Evolutionary conservation across 768 basidiomycete species (phyloP).

Genomic region (Boletus edulis): DNA sequence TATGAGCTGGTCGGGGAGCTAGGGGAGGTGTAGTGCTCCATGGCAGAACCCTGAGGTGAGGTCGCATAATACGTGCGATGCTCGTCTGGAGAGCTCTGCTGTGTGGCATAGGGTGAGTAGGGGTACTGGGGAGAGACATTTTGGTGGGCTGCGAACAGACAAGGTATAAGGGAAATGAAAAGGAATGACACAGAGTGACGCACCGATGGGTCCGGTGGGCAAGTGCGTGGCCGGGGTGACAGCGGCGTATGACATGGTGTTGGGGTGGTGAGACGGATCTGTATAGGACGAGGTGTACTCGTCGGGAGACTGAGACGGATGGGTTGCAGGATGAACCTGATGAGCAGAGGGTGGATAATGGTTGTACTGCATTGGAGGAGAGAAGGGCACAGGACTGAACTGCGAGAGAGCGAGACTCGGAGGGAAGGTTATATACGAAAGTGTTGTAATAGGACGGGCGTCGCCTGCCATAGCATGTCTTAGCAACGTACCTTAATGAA

Average conservation of each 20-base stretch:
- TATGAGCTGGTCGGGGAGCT: conserved; percentile 21
- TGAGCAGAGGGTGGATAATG: conserved; percentile 21
- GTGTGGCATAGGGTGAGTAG: conserved; percentile 22
- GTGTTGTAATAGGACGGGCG: conserved; percentile 33
- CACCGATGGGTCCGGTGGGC: conserved; percentile 27
- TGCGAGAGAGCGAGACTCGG: conserved; percentile 10
- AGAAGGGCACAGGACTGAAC: conserved; percentile 3
- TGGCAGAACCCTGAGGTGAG: conserved; percentile 12
- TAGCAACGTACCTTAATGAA: conserved; percentile 40
- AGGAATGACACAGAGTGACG: conserved; percentile 13
- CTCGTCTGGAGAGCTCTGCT: conserved; percentile 15
- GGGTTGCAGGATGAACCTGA: conserved; percentile 17
- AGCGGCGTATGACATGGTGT: conserved; percentile 24
- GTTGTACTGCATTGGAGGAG: conserved; percentile 29
- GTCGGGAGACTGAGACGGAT: conserved; percentile 20
- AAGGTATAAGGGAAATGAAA: conserved; percentile 7
- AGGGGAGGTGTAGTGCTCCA: conserved; percentile 23
- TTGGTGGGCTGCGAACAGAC: conserved; percentile 20
- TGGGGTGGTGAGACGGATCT: conserved; percentile 22
- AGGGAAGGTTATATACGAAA: conserved; percentile 33
- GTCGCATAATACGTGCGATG: conserved; percentile 26
- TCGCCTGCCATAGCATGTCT: conserved; percentile 35
- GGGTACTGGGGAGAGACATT: conserved; percentile 14
- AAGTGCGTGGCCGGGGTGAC: conserved; percentile 18
- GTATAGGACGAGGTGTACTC: conserved; percentile 22